A percentile compares a stretch with the other conserved stretches of the same genome.
Evolutionary conservation across 2,329 filamentous ascomycete species (phyloP).

Genomic region (Fusarium transvaalense): DNA sequence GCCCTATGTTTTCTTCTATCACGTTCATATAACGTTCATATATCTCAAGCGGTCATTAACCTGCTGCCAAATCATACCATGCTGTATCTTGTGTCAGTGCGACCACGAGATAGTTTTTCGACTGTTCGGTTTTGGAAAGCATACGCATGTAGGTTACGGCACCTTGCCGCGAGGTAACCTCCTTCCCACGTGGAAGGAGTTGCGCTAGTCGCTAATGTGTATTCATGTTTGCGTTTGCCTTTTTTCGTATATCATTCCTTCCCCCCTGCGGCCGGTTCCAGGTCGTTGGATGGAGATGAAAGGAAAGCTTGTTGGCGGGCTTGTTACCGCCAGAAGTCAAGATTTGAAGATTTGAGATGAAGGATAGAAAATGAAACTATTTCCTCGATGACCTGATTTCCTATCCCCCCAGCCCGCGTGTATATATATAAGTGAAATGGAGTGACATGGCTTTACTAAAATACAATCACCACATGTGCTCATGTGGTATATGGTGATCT

Average conservation of each 20-base stretch:
- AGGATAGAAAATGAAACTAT: constrained; percentile 46
- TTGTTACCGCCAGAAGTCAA: constrained; percentile 28
- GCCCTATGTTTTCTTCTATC: constrained; percentile 34
- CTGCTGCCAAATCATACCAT: constrained; percentile 33
- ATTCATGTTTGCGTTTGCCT: constrained; percentile 43
- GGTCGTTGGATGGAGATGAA: constrained; percentile 43
- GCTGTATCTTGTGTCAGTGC: constrained; percentile 30
- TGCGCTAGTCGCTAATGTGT: constrained; percentile 50
- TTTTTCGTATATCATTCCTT: constrained; percentile 44
- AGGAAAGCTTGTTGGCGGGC: constrained; percentile 26
- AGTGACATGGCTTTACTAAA: not conserved
- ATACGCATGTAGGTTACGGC: constrained; percentile 33
- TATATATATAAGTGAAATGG: not conserved
- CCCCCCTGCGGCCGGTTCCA: constrained; percentile 38
- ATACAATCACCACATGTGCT: not conserved
- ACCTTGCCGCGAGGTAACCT: constrained; percentile 28
- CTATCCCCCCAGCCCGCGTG: not conserved
- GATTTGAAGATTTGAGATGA: constrained; percentile 44
- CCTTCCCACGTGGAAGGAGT: constrained; percentile 17
- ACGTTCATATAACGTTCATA: constrained; percentile 46
- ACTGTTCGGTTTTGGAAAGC: constrained; percentile 14
- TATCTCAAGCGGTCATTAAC: constrained; percentile 37
- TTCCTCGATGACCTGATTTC: constrained; percentile 29
- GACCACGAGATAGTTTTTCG: constrained; percentile 25
- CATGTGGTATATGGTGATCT: too few species aligned